Evolutionary conservation across 306 rosid species (phyloP), one percentile per base, ranked within the genome.

Genomic region (Fragaria ananassa): DNA sequence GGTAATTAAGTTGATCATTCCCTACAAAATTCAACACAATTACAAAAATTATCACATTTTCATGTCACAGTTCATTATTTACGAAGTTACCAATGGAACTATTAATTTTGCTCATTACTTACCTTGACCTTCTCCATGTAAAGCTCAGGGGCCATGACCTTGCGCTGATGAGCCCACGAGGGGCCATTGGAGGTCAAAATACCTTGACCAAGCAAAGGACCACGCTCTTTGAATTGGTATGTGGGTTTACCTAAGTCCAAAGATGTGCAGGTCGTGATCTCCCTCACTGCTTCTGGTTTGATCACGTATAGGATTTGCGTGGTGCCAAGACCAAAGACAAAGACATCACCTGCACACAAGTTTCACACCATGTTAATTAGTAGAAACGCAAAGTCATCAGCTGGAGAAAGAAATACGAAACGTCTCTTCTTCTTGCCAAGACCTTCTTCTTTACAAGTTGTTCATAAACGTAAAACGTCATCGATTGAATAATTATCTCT

Each of bases 111-210:
- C 63, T 21, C 2, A 10, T 4, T 14, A 14, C 1, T 49, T 81
- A 85, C 91, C 89, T 88, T 88, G 23, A 83, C 86, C 71, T 88
- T 88, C 10, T 81, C 91, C 79, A 81, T 74, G 82, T 81, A 85
- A 2, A 88, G 71, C 41, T 85, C 86, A 54, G 89, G 89, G 66
- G 91, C 86, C 78, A 88, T 58, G 49, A 85, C 29, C 21, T 81
- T 83, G 54, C 87, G 86, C 72, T 88, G 87, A 42, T 81, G 69
- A 1, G 72, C 85, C 89, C 89, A 85, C 3, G 31, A 46, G 50
- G 68, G 9, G 0, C 89, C 91, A 68, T 83, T 88, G 18, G 89
- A 85, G 39, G 87, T 73, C 15, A 83, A 1, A 71, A 88, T 61
- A 29, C 91, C 91, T 1, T 66, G 63, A 39, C 91, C 91, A 0